Conservation (phyloP, 306 rosid species). For the Astragalus glycyphyllos region DNA sequence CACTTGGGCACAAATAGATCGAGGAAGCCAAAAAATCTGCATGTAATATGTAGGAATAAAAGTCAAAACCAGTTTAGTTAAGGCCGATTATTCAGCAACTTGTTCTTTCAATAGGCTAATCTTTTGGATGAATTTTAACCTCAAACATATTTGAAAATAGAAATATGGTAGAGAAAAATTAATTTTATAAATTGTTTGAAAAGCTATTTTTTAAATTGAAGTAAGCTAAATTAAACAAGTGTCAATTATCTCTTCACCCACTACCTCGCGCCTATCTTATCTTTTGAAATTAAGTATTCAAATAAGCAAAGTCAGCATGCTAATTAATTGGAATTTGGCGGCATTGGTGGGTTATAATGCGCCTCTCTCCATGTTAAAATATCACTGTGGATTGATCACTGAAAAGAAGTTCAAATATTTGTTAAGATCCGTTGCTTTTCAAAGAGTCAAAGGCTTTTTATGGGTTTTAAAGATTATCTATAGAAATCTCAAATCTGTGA, state of each 20-base stretch:
- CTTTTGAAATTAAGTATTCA: neutral
- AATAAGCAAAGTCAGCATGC: constrained; percentile 5
- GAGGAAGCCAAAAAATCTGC: too few relatives aligned
- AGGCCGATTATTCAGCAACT: too few relatives aligned
- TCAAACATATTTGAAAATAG: too few relatives aligned
- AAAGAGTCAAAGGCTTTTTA: neutral
- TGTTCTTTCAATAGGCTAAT: too few relatives aligned
- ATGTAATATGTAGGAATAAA: too few relatives aligned
- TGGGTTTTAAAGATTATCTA: neutral
- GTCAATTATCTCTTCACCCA: neutral
- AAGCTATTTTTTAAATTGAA: too few relatives aligned
- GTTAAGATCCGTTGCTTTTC: neutral
- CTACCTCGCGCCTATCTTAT: neutral
- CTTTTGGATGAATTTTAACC: too few relatives aligned
- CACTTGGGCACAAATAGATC: too few relatives aligned
- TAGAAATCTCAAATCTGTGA: too few relatives aligned
- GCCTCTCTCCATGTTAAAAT: neutral
- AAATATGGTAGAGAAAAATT: too few relatives aligned
- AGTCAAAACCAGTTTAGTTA: too few relatives aligned
- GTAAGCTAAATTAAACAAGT: neutral
- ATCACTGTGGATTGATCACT: neutral
- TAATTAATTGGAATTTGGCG: neutral
- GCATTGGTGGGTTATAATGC: neutral
- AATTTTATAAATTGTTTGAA: too few relatives aligned
- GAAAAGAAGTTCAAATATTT: neutral